A percentile compares a stretch with the other conserved stretches of the same genome.
phyloP scores from a whole-genome alignment of 2,329 filamentous ascomycete genomes.

The Madurella mycetomatis region DNA sequence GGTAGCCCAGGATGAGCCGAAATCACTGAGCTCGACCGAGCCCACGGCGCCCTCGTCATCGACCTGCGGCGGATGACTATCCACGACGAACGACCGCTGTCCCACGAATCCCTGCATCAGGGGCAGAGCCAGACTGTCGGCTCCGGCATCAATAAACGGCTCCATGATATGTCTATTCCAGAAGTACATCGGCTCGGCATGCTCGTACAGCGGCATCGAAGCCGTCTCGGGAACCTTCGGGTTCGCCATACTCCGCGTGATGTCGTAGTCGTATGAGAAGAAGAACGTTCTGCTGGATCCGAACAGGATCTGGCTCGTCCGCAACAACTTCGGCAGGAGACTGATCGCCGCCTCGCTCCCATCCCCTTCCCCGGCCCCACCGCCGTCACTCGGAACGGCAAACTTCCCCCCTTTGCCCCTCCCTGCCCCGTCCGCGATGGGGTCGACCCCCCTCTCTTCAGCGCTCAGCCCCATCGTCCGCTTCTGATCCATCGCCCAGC shows the following conservation, averaged over 20 bases:
- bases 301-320: constrained; percentile 80
- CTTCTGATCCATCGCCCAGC: constrained; percentile 70
- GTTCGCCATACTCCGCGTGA: constrained; percentile 63
- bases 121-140: constrained; percentile 69
- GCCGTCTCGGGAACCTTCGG: constrained; percentile 34
- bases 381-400: constrained; percentile 28
- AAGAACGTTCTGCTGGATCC: constrained; percentile 80
- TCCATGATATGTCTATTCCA: constrained; percentile 79
- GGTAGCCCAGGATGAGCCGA: constrained; percentile 18
- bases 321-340: constrained; percentile 77
- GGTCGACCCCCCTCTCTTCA: constrained; percentile 22
- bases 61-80: constrained; percentile 53
- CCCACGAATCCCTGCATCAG: constrained; percentile 93
- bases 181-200: constrained; percentile 76
- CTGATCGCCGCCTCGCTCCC: constrained; percentile 34
- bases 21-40: constrained; percentile 38
- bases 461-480: constrained; percentile 65
- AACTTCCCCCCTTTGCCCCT: constrained; percentile 29
- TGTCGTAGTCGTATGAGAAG: constrained; percentile 91
- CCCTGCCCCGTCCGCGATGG: neutral
- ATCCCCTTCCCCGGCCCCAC: constrained; percentile 25
- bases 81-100: constrained; percentile 73
- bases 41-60: constrained; percentile 42
- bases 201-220: constrained; percentile 60
- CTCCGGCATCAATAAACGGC: constrained; percentile 69